Evolutionary conservation across 176 grass and related monocot species (phyloP).

Genomic region (Avena insularis): DNA sequence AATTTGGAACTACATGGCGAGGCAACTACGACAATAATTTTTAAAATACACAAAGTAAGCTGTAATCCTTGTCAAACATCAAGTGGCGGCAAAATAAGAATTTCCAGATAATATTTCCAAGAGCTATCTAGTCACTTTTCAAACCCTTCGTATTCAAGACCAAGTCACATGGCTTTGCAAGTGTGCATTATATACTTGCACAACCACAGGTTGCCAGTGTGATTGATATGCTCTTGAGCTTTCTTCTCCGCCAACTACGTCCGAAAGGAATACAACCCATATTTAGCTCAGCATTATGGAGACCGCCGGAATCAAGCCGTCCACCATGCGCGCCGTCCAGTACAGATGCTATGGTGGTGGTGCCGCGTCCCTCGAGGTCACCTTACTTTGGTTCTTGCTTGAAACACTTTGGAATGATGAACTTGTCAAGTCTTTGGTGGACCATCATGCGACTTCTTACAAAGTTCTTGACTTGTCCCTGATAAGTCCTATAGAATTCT

Average conservation of each 20-base stretch:
- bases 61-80: background rate
- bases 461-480: background rate
- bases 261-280: background rate
- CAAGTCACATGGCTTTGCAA: constrained; percentile 21
- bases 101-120: background rate
- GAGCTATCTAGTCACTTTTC: background rate
- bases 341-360: constrained; percentile 58
- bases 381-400: background rate
- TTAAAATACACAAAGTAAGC: background rate
- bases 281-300: background rate
- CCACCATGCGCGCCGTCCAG: constrained; percentile 55
- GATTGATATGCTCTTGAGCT: background rate
- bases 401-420: background rate
- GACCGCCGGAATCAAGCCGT: background rate
- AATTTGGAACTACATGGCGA: background rate
- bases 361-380: constrained; percentile 47
- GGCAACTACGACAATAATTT: background rate
- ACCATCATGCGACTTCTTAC: background rate
- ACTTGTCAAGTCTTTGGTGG: background rate
- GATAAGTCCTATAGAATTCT: background rate
- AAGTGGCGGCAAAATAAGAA: background rate
- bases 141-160: background rate
- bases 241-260: background rate
- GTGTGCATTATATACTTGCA: background rate
- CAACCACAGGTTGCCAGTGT: background rate